These are phyloP conservation scores for Cryphonectria carpinicola DNA, from an alignment of 2,329 filamentous ascomycete genomes.

Conservation along the genomic window DNA sequence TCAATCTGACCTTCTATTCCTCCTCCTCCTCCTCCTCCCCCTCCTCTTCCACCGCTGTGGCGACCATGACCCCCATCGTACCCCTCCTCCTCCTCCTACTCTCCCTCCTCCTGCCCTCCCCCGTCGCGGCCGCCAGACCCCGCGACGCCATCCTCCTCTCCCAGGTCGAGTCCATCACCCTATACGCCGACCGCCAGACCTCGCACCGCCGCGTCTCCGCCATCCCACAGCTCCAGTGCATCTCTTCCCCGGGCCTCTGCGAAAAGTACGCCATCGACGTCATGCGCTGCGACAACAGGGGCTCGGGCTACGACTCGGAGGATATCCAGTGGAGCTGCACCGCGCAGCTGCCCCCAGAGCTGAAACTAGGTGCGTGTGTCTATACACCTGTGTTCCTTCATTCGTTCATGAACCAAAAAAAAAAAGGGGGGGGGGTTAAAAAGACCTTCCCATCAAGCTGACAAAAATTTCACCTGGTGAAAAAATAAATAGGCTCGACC, in stretches of 20 bases:
- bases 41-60: too few relatives aligned
- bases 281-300: slow-evolving; percentile 89
- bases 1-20: background rate
- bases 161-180: slow-evolving; percentile 75
- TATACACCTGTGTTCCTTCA: background rate
- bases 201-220: slow-evolving; percentile 75
- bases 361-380: slow-evolving; percentile 62
- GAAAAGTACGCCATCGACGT: slow-evolving; percentile 74
- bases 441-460: background rate
- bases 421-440: too few relatives aligned
- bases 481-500: slow-evolving; percentile 7
- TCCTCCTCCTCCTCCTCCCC: slow-evolving; percentile 1
- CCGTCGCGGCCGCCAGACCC: slow-evolving; percentile 39
- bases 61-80: background rate
- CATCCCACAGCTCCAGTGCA: slow-evolving; percentile 79
- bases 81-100: slow-evolving; percentile 1
- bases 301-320: slow-evolving; percentile 75
- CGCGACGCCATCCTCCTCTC: slow-evolving; percentile 61
- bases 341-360: slow-evolving; percentile 61
- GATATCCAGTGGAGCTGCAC: slow-evolving; percentile 92
- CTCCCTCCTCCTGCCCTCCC: slow-evolving; percentile 24
- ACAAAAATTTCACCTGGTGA: background rate
- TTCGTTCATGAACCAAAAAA: background rate
- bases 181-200: slow-evolving; percentile 69
- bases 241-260: slow-evolving; percentile 67